Evolutionary conservation across 2,329 filamentous ascomycete genomes (phyloP), one percentile per base, ranked within the genome.

Genomic region (Ceratocystis lukuohia): DNA sequence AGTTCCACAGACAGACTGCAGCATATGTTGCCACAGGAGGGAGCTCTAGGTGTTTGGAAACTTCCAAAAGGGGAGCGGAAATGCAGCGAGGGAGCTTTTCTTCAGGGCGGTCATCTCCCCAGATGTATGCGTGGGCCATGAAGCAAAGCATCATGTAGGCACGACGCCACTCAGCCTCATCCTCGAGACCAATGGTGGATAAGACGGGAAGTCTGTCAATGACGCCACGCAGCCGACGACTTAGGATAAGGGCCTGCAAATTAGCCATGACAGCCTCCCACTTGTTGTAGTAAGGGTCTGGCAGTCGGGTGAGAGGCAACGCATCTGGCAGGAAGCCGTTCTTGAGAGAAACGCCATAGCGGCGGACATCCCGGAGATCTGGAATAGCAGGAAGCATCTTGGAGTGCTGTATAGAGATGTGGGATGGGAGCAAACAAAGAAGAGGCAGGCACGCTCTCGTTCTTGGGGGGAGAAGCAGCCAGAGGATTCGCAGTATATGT

Each of bases 1-100:
- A 97, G 77, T 99, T 99, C 94, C 94, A 99, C 30, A 99, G 81
- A 70, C 90, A 93, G 3, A 96, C 80, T 6, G 88, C 90, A 5
- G 94, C 91, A 74, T 96, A 99, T 20, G 93, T 96, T 61, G 93
- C 94, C 33, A 99, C 93, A 0, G 92, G 89, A 5, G 90, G 92
- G 30, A 99, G 80, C 72, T 97, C 89, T 20, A 99, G 83, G 69
- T 85, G 84, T 57, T 83, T 79, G 71, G 89, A 93, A 61, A 95
- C 82, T 70, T 86, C 78, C 64, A 96, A 80, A 70, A 97, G 83
- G 0, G 94, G 94, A 37, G 92, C 83, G 5, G 93, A 90, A 69
- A 99, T 84, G 67, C 90, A 80, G 30, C 89, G 85, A 61, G 94
- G 94, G 64, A 99, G 77, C 65, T 81, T 80, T 73, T 96, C 91